phyloP scores from a whole-genome alignment of 345 rosid genomes.

The Erysimum cheiranthoides region DNA sequence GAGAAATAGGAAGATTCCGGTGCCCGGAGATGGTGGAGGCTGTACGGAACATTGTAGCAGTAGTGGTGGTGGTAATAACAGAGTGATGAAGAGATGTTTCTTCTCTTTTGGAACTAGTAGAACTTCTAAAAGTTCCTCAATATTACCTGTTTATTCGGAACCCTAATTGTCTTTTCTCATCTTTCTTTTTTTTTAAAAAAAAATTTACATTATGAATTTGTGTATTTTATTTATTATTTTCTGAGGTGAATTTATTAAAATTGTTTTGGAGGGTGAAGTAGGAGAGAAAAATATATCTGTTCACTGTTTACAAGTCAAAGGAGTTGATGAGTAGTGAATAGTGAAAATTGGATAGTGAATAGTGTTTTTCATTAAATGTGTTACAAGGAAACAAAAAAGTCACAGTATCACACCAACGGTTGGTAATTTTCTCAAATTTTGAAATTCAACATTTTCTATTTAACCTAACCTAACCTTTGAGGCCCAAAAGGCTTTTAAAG shows the following conservation, averaged over 20 bases:
- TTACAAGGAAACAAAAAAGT: not conserved
- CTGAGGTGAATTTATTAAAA: slow-evolving; percentile 3
- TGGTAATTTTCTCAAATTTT: not conserved
- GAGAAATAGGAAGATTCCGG: slow-evolving; percentile 42
- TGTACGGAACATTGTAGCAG: slow-evolving; percentile 31
- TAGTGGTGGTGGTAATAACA: slow-evolving; percentile 38
- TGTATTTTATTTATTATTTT: slow-evolving; percentile 16
- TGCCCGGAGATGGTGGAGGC: slow-evolving; percentile 45
- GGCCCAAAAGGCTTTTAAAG: not conserved
- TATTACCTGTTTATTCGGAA: slow-evolving; percentile 63
- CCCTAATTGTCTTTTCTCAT: slow-evolving; percentile 43
- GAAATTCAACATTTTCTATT: not conserved
- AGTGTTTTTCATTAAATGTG: not conserved
- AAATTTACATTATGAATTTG: not conserved
- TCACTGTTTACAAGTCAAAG: slow-evolving; percentile 26
- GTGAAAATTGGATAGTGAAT: too few relatives aligned
- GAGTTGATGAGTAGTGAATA: slow-evolving; percentile 19
- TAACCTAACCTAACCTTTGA: not conserved
- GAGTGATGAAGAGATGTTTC: slow-evolving; percentile 66
- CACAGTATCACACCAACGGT: not conserved
- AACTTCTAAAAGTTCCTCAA: slow-evolving; percentile 67
- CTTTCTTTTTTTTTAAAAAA: not conserved
- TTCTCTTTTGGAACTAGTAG: slow-evolving; percentile 76
- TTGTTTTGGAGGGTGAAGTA: slow-evolving; percentile 21
- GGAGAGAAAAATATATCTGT: slow-evolving; percentile 16